Conservation (phyloP, 768 basidiomycete genomes). For the Lactarius pseudohatsudake region DNA sequence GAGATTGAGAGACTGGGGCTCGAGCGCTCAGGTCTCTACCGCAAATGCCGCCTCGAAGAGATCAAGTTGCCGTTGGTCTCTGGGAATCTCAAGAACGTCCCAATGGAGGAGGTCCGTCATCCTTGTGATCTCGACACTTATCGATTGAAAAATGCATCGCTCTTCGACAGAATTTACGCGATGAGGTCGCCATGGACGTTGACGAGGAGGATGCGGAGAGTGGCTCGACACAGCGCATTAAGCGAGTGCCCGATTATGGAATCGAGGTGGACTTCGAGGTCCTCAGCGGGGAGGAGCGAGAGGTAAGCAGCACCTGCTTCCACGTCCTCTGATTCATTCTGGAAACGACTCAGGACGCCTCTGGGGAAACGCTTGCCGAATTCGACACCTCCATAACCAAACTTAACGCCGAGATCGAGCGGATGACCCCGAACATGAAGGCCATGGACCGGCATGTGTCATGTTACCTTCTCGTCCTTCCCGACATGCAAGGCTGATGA, state of each 20-base stretch:
- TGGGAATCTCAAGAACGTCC: conserved; percentile 82
- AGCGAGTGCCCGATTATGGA: conserved; percentile 75
- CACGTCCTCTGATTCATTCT: neutral
- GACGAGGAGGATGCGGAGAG: conserved; percentile 80
- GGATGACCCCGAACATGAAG: conserved; percentile 96
- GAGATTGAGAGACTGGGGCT: conserved; percentile 86
- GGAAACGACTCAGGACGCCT: conserved; percentile 48
- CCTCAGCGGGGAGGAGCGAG: conserved; percentile 72
- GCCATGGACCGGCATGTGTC: conserved; percentile 78
- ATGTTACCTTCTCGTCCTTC: neutral
- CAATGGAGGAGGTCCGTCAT: conserved; percentile 87
- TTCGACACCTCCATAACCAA: conserved; percentile 73
- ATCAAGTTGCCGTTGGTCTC: conserved; percentile 74
- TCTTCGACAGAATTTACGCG: conserved; percentile 62
- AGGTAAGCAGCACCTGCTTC: conserved; percentile 42
- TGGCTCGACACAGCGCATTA: conserved; percentile 59
- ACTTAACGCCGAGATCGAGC: conserved; percentile 78
- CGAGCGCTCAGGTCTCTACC: conserved; percentile 83
- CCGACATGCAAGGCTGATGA: neutral
- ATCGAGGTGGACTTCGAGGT: conserved; percentile 84
- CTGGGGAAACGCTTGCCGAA: conserved; percentile 62
- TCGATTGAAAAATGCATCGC: neutral
- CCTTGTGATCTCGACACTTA: neutral
- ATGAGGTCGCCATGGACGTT: conserved; percentile 88
- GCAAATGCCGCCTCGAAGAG: conserved; percentile 92